phyloP scores from a whole-genome alignment of 306 rosid species.

The Sphenostylis stenocarpa region DNA sequence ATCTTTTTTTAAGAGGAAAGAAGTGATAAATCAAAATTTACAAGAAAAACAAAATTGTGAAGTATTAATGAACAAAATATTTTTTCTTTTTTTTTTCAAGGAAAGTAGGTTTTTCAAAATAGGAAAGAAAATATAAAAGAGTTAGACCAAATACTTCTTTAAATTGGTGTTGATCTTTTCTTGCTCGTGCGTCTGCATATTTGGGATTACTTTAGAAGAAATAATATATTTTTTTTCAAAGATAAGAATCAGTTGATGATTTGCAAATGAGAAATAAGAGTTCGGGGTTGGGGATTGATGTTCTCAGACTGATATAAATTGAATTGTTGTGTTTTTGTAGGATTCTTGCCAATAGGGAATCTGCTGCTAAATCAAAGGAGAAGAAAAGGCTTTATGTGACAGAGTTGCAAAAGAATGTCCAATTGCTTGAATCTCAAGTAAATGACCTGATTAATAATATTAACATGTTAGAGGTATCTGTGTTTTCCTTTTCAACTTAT shows the following conservation, averaged over 20 bases:
- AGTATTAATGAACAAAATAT: background rate
- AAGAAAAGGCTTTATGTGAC: slow-evolving; percentile 45
- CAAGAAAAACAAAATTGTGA: background rate
- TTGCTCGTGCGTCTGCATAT: background rate
- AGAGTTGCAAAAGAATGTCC: slow-evolving; percentile 58
- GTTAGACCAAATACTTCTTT: background rate
- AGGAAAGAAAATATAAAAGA: background rate
- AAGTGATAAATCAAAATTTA: background rate
- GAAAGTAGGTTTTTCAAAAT: background rate
- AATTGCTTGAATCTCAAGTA: slow-evolving; percentile 50
- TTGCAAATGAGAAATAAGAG: background rate
- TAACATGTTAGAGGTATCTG: slow-evolving; percentile 45
- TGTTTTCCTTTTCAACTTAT: slow-evolving; percentile 11
- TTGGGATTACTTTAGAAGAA: background rate
- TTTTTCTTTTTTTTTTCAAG: background rate
- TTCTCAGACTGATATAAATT: background rate
- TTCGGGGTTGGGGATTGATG: background rate
- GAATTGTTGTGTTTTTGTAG: slow-evolving; percentile 36
- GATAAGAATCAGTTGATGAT: background rate
- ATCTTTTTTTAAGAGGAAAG: background rate
- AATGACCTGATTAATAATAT: slow-evolving; percentile 39
- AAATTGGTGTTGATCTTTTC: background rate
- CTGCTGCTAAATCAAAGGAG: slow-evolving; percentile 82
- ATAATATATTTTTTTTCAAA: no score
- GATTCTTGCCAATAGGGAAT: slow-evolving; percentile 68